These are phyloP conservation scores for Pinus albicaulis DNA, from an alignment of 75 land plant species.

Conservation along the genomic window DNA sequence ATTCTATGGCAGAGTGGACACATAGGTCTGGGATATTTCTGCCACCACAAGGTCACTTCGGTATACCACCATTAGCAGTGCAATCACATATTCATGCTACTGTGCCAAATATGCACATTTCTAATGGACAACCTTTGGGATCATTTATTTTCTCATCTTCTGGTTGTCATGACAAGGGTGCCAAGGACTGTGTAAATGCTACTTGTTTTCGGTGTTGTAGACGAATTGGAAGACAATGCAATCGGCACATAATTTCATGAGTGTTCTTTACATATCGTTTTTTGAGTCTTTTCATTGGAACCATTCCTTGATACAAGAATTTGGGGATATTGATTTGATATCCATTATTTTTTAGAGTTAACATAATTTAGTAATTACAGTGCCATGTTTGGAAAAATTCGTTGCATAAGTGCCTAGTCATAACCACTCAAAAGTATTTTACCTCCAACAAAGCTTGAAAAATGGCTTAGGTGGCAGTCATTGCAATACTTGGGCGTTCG, in stretches of 20 bases:
- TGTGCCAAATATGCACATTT: not conserved
- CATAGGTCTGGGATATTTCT: not conserved
- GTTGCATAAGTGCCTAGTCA: no score
- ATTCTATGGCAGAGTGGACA: not conserved
- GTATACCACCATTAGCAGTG: not conserved
- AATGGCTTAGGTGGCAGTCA: no score
- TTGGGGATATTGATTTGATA: no score
- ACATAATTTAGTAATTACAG: no score
- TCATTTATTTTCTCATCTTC: conserved; percentile 6
- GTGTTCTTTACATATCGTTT: no score
- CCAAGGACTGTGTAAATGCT: conserved; percentile 6
- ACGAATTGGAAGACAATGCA: conserved; percentile 6
- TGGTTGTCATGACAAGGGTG: conserved; percentile 7
- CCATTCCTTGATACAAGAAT: no score
- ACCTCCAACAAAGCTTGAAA: no score
- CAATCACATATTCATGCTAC: not conserved
- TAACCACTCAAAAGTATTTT: no score
- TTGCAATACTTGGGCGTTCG: no score
- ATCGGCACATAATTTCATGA: not conserved
- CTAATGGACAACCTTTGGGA: not conserved
- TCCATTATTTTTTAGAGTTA: no score
- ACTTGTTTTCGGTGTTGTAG: conserved; percentile 4
- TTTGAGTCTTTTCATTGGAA: no score
- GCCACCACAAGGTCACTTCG: not conserved
- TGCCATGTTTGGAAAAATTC: no score